phyloP scores from a whole-genome alignment of 2,329 filamentous ascomycete species.

The Corynespora cassiicola region DNA sequence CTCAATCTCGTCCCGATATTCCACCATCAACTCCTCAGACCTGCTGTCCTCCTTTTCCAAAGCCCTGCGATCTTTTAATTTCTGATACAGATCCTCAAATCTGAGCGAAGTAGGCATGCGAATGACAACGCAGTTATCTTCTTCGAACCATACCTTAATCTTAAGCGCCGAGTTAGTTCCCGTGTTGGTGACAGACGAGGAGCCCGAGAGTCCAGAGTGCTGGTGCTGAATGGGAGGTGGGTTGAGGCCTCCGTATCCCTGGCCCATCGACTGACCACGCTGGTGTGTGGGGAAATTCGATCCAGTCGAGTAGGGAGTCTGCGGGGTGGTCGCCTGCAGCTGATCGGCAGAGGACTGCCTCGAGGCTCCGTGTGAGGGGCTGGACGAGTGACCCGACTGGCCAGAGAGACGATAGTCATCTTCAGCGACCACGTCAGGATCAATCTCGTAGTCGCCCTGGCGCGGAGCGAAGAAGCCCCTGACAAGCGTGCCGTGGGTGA shows the following conservation, averaged over 20 bases:
- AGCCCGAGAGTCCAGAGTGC: conserved; percentile 42
- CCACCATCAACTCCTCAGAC: conserved; percentile 76
- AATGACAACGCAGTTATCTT: conserved; percentile 87
- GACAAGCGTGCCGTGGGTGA: conserved; percentile 82
- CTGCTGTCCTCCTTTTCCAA: conserved; percentile 59
- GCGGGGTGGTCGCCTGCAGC: conserved; percentile 42
- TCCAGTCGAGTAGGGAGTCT: conserved; percentile 42
- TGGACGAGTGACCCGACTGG: conserved; percentile 49
- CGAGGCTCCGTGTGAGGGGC: conserved; percentile 43
- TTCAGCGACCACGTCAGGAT: conserved; percentile 66
- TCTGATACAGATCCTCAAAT: conserved; percentile 79
- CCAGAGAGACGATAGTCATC: conserved; percentile 79
- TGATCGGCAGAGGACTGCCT: conserved; percentile 48
- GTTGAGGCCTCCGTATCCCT: conserved; percentile 34
- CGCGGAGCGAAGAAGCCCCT: conserved; percentile 90
- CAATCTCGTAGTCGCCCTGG: conserved; percentile 92
- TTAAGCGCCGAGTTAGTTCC: conserved; percentile 65
- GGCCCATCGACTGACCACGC: conserved; percentile 45
- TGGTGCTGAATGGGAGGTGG: conserved; percentile 47
- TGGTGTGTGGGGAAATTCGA: conserved; percentile 51
- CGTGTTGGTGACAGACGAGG: conserved; percentile 30
- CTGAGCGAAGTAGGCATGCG: conserved; percentile 82
- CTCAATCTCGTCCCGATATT: conserved; percentile 84
- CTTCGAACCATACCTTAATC: conserved; percentile 91
- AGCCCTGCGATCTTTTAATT: conserved; percentile 84